A percentile compares a stretch with the other conserved stretches of the same genome.
These are phyloP conservation scores for Candida anutae DNA, from an alignment of 1,139 yeast genomes.

Conservation along the genomic window DNA sequence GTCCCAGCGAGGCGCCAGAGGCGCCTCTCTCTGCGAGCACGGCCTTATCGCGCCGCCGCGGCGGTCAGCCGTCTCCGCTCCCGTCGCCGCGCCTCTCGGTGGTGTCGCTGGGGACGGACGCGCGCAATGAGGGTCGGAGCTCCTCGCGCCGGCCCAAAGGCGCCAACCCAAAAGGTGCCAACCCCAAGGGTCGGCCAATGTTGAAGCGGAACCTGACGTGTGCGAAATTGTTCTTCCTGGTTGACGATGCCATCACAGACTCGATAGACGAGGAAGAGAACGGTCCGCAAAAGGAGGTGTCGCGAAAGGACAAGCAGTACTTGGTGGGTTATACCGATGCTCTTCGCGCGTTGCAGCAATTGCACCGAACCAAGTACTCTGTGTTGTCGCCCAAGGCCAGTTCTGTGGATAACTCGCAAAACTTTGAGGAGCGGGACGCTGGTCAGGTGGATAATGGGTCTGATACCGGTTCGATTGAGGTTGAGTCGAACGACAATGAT, in stretches of 20 bases:
- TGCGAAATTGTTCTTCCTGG: constrained; percentile 46
- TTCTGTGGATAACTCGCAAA: too few relatives aligned
- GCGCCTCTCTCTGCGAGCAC: too few relatives aligned
- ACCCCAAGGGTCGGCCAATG: constrained; percentile 14
- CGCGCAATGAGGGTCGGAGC: constrained; percentile 1
- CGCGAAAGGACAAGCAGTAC: constrained; percentile 46
- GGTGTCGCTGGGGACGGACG: background rate
- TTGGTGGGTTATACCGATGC: constrained; percentile 71
- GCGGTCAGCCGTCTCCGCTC: background rate
- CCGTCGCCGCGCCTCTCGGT: background rate
- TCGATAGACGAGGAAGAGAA: constrained; percentile 26
- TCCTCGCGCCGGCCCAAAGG: constrained; percentile 6
- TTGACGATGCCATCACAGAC: constrained; percentile 60
- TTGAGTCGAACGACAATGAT: constrained; percentile 9
- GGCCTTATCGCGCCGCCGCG: too few relatives aligned
- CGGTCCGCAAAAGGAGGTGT: constrained; percentile 32
- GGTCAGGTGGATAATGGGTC: background rate
- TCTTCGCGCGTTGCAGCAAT: constrained; percentile 32
- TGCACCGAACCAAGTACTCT: constrained; percentile 7
- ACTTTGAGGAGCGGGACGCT: background rate
- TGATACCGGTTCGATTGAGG: background rate
- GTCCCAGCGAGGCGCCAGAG: too few relatives aligned
- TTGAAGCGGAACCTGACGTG: constrained; percentile 18
- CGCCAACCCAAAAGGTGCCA: constrained; percentile 16
- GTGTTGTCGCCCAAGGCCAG: background rate